Conservation (phyloP, 192 early-diverging fungal genomes). For the Dimargaris cristalligena region DNA sequence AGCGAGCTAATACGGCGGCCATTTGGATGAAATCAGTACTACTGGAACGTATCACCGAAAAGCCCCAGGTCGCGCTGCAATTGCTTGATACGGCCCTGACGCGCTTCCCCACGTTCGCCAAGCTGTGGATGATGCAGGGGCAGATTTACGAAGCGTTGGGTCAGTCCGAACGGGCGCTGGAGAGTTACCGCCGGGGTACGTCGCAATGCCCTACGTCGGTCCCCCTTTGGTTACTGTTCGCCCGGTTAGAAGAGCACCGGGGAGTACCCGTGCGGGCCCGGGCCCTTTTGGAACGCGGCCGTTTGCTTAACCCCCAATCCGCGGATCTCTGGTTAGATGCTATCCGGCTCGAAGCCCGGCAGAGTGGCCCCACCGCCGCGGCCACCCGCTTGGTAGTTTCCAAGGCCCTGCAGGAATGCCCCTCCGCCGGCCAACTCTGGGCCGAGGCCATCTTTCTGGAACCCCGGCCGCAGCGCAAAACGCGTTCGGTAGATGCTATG, state of each 20-base stretch:
- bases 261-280: conserved; percentile 54
- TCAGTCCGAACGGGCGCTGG: conserved; percentile 42
- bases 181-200: conserved; percentile 50
- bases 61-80: conserved; percentile 43
- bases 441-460: conserved; percentile 75
- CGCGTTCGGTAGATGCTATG: conserved; percentile 74
- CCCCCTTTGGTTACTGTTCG: conserved; percentile 65
- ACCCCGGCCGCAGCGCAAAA: conserved; percentile 69
- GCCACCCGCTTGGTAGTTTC: conserved; percentile 62
- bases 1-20: conserved; percentile 51
- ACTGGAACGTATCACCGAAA: conserved; percentile 60
- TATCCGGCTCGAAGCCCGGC: conserved; percentile 56
- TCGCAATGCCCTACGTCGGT: conserved; percentile 59
- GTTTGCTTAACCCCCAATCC: conserved; percentile 63
- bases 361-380: conserved; percentile 34
- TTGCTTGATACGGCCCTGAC: conserved; percentile 45
- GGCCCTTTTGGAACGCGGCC: conserved; percentile 66
- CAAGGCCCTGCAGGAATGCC: conserved; percentile 89
- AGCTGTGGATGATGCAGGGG: conserved; percentile 90
- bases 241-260: conserved; percentile 59
- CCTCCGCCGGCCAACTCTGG: conserved; percentile 71
- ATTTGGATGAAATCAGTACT: conserved; percentile 95
- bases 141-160: conserved; percentile 50
- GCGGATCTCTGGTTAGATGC: conserved; percentile 78
- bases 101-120: conserved; percentile 59